Evolutionary conservation across 768 basidiomycete species (phyloP).

Genomic region (Lentinula aciculospora): DNA sequence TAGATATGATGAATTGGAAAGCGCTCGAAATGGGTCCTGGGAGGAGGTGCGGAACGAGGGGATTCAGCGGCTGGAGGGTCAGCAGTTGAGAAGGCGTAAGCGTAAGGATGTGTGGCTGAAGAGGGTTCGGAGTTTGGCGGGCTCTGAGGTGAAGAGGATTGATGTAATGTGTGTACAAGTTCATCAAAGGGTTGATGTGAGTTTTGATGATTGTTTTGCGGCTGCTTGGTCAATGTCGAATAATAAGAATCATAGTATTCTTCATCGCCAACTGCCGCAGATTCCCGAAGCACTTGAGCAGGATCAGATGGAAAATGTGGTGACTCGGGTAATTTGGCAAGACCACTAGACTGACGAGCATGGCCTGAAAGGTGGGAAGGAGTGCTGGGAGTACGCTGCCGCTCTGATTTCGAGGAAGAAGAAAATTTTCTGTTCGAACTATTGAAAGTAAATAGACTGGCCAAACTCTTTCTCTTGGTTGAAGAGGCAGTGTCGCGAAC

Average conservation of each 20-base stretch:
- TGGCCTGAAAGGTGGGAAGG: neutral
- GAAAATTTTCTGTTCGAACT: conserved; percentile 18
- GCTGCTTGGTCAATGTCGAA: conserved; percentile 22
- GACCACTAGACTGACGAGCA: neutral
- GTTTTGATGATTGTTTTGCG: conserved; percentile 2
- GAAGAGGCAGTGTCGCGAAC: conserved; percentile 16
- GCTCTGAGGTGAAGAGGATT: conserved; percentile 15
- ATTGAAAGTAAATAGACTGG: conserved; percentile 48
- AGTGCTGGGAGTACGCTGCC: neutral
- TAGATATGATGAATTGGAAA: neutral
- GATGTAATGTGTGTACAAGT: conserved; percentile 11
- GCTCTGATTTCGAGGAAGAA: conserved; percentile 16
- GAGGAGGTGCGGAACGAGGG: conserved; percentile 6
- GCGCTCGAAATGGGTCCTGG: conserved; percentile 1
- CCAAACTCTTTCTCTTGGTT: conserved; percentile 42
- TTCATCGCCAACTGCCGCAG: conserved; percentile 25
- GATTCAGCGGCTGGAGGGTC: neutral
- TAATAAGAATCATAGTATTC: conserved; percentile 52
- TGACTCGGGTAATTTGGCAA: neutral
- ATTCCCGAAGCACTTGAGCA: neutral
- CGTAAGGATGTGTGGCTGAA: conserved; percentile 45
- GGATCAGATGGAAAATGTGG: neutral
- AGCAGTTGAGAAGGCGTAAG: conserved; percentile 30
- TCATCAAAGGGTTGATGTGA: conserved; percentile 12
- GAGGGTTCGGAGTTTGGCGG: conserved; percentile 14